Conservation (phyloP, 306 rosid genomes). For the Lathyrus aphaca region DNA sequence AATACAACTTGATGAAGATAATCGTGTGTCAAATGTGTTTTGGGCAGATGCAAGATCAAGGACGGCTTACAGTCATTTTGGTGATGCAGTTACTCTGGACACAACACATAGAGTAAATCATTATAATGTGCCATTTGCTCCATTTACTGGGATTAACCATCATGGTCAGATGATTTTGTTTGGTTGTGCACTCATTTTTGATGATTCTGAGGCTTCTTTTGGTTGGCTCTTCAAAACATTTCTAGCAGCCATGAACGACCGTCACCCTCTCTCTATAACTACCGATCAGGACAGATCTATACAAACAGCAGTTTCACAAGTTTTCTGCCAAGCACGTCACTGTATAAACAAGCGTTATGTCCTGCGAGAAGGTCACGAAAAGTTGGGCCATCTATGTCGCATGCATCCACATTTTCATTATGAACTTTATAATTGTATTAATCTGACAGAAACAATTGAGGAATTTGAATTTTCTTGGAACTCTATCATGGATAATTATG, state of each 20-base stretch:
- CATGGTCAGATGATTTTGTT: constrained; percentile 87
- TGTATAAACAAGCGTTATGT: constrained; percentile 84
- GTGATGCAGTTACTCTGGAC: constrained; percentile 79
- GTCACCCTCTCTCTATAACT: constrained; percentile 72
- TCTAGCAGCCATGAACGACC: constrained; percentile 84
- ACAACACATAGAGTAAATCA: constrained; percentile 72
- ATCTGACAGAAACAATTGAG: constrained; percentile 84
- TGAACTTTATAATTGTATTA: constrained; percentile 88
- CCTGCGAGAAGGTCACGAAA: constrained; percentile 93
- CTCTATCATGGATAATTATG: constrained; percentile 77
- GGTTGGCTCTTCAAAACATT: constrained; percentile 83
- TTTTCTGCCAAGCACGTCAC: constrained; percentile 84
- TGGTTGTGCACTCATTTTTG: constrained; percentile 89
- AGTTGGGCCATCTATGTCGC: constrained; percentile 76
- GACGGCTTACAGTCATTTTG: constrained; percentile 84
- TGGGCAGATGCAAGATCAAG: constrained; percentile 95
- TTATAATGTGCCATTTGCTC: constrained; percentile 79
- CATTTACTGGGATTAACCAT: constrained; percentile 89
- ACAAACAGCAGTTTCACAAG: constrained; percentile 77
- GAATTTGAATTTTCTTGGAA: constrained; percentile 90
- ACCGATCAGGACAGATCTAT: constrained; percentile 87
- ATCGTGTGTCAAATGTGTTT: constrained; percentile 76
- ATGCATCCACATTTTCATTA: constrained; percentile 77
- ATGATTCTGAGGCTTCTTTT: constrained; percentile 89
- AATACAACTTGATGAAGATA: constrained; percentile 87